Evolutionary conservation across 2,329 filamentous ascomycete genomes (phyloP), one percentile per base, ranked within the genome.

Genomic region (Penicillium palitans): DNA sequence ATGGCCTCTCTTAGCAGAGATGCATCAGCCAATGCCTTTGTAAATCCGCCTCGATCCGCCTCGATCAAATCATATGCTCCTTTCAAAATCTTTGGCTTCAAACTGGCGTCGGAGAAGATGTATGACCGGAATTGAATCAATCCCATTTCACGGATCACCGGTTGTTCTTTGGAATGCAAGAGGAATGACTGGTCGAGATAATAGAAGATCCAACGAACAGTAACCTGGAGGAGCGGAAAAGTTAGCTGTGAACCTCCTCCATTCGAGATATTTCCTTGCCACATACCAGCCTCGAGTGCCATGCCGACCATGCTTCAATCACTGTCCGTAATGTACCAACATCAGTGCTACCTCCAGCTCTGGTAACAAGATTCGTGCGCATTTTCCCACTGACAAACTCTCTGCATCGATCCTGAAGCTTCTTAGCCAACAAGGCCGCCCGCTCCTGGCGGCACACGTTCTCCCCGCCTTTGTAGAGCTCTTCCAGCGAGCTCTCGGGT

Each of bases 141-240:
- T 6, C 88, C 86, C 79, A 96, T 87, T 69, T 96, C 91, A 69
- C 93, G 89, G 57, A 99, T 86, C 35, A 89, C 89, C 10, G 83
- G 82, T 37, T 83, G 77, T 24, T 88, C 85, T 65, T 88, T 87
- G 46, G 87, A 87, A 57, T 89, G 87, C 2, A 96, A 80, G 8
- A 99, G 82, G 70, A 92, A 97, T 2, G 92, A 90, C 62, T 95
- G 87, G 72, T 99, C 93, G 64, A 99, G 83, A 70, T 93, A 99
- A 78, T 92, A 96, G 76, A 97, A 98, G 40, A 96, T 89, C 62
- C 90, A 93, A 49, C 92, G 86, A 52, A 99, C 85, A 15, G 88
- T 87, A 64, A 87, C 84, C 87, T 92, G 66, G 13, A 9, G 2
- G 15, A 29, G n/a, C 19, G 15, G 21, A 25, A 24, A 15, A 25